phyloP scores from a whole-genome alignment of 1,284 basidiomycete genomes.

The Mycena citricolor region DNA sequence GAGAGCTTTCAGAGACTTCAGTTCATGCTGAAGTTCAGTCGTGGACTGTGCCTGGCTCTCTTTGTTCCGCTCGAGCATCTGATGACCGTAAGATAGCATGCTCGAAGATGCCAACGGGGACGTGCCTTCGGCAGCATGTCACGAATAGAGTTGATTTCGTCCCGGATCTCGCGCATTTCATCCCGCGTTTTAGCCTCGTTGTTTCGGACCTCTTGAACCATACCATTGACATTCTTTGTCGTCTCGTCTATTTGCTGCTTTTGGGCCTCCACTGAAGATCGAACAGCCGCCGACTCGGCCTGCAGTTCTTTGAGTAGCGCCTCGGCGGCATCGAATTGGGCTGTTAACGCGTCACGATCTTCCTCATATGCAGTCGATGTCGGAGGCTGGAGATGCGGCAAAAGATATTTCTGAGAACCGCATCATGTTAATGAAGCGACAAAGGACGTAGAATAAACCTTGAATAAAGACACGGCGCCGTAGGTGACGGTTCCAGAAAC shows the following conservation, averaged over 20 bases:
- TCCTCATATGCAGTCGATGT: slow-evolving; percentile 86
- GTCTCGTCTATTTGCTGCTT: slow-evolving; percentile 75
- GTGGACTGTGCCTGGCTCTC: slow-evolving; percentile 79
- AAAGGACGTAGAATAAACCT: slow-evolving; percentile 49
- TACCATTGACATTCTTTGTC: slow-evolving; percentile 78
- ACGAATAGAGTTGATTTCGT: slow-evolving; percentile 88
- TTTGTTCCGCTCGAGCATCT: slow-evolving; percentile 96
- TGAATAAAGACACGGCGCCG: slow-evolving; percentile 83
- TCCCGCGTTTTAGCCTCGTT: slow-evolving; percentile 80
- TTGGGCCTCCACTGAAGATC: slow-evolving; percentile 80
- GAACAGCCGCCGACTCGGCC: slow-evolving; percentile 71
- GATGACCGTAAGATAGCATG: slow-evolving; percentile 10
- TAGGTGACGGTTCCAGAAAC: slow-evolving; percentile 90
- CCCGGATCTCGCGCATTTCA: slow-evolving; percentile 89
- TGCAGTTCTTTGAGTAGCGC: slow-evolving; percentile 82
- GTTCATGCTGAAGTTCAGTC: slow-evolving; percentile 86
- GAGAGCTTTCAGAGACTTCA: slow-evolving; percentile 93
- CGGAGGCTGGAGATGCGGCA: slow-evolving; percentile 91
- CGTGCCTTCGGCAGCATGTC: slow-evolving; percentile 89
- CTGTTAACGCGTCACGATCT: slow-evolving; percentile 81
- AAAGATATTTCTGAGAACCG: slow-evolving; percentile 76
- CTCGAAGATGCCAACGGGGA: background rate
- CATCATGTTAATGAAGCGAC: background rate
- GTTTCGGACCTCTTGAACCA: slow-evolving; percentile 75
- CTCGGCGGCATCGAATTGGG: slow-evolving; percentile 94